These are phyloP conservation scores for Calonectria montana DNA, from an alignment of 2,329 filamentous ascomycete genomes.

Conservation along the genomic window DNA sequence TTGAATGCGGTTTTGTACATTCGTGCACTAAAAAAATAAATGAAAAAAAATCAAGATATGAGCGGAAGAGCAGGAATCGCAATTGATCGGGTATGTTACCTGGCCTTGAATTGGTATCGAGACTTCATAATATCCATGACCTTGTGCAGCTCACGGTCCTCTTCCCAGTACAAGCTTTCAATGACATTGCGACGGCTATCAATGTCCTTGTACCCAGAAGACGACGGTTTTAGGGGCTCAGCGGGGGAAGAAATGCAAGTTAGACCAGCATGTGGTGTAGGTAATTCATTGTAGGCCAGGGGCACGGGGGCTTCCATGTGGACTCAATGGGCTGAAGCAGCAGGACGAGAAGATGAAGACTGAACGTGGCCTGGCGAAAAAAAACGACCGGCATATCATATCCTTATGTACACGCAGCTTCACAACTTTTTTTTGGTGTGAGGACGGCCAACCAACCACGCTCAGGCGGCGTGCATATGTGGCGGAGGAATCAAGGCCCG, in stretches of 20 bases:
- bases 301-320: neutral
- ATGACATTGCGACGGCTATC: neutral
- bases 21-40: neutral
- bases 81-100: neutral
- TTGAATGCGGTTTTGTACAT: neutral
- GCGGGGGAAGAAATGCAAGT: neutral
- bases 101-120: neutral
- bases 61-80: neutral
- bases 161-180: neutral
- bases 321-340: neutral
- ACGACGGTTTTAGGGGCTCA: neutral
- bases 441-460: neutral
- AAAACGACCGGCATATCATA: neutral
- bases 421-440: neutral
- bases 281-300: neutral
- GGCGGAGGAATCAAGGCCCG: conserved; percentile 3
- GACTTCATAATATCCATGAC: neutral
- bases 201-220: neutral
- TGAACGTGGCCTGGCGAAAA: neutral
- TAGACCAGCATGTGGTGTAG: neutral
- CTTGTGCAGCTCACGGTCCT: neutral
- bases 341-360: neutral
- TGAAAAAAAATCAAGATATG: neutral
- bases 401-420: conserved; percentile 6
- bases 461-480: neutral